Conservation (phyloP, 371 early-diverging fungal species). For the Mucor lusitanicus region DNA sequence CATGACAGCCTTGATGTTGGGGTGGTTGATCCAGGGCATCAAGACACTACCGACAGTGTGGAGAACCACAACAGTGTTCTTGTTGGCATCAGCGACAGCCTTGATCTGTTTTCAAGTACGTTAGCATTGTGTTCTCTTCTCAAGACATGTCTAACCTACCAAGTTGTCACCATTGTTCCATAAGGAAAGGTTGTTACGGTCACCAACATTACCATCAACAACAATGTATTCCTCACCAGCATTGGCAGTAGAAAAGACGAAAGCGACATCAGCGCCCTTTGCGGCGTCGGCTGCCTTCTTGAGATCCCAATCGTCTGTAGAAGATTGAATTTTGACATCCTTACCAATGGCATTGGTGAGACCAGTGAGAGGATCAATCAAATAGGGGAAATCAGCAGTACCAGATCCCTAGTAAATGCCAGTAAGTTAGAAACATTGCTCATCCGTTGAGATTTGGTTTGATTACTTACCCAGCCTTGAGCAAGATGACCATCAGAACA, state of each 20-base stretch:
- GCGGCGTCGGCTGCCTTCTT: conserved; percentile 37
- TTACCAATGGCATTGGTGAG: conserved; percentile 40
- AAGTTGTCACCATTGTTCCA: conserved; percentile 64
- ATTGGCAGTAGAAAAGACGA: conserved; percentile 60
- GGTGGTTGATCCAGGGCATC: conserved; percentile 62
- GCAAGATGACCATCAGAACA: conserved; percentile 55
- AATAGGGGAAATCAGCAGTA: conserved; percentile 58
- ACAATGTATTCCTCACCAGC: conserved; percentile 58
- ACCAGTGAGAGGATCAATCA: conserved; percentile 48
- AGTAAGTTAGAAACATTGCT: neutral
- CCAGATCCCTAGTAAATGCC: conserved; percentile 48
- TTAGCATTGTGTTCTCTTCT: neutral
- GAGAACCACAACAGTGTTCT: conserved; percentile 62
- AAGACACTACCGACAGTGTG: conserved; percentile 60
- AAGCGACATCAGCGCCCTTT: conserved; percentile 48
- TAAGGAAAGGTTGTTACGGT: conserved; percentile 58
- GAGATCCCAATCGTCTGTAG: conserved; percentile 44
- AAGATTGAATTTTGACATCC: conserved; percentile 27
- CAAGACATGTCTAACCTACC: conserved; percentile 20
- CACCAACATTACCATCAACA: conserved; percentile 52
- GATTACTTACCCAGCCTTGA: conserved; percentile 48
- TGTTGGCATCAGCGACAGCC: conserved; percentile 53
- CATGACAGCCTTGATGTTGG: conserved; percentile 58
- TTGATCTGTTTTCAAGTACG: conserved; percentile 34
- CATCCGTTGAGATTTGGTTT: neutral